These are phyloP conservation scores for Cordyceps cateniannulata DNA, from an alignment of 2,329 filamentous ascomycete species.

Conservation along the genomic window DNA sequence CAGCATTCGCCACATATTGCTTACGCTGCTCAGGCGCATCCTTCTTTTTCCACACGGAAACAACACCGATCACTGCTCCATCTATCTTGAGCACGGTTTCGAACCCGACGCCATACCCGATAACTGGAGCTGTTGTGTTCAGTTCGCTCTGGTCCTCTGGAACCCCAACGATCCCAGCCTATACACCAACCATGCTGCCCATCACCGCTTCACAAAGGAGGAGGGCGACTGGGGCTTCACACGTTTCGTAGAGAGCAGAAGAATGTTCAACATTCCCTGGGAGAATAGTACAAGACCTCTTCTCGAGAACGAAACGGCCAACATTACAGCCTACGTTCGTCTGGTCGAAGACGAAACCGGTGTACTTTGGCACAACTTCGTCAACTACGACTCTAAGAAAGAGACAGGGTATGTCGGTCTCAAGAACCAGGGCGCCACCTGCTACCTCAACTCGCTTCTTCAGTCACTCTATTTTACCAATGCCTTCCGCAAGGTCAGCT, in stretches of 20 bases:
- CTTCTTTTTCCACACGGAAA: conserved; percentile 95
- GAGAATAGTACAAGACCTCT: conserved; percentile 63
- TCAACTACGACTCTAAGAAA: conserved; percentile 97
- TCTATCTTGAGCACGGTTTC: conserved; percentile 95
- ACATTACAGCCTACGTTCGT: conserved; percentile 76
- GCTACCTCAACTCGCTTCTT: conserved; percentile 78
- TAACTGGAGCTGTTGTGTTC: conserved; percentile 94
- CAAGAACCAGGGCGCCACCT: conserved; percentile 93
- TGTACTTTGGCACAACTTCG: conserved; percentile 85
- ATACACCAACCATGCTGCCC: conserved; percentile 74
- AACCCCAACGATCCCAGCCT: conserved; percentile 89
- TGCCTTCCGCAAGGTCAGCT: conserved; percentile 76
- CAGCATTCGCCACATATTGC: not conserved
- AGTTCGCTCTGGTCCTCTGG: conserved; percentile 91
- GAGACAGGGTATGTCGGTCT: conserved; percentile 95
- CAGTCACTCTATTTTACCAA: conserved; percentile 86
- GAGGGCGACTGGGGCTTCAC: conserved; percentile 99
- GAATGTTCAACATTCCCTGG: conserved; percentile 74
- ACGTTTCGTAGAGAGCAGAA: conserved; percentile 82
- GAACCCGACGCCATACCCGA: conserved; percentile 69
- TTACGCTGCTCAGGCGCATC: conserved; percentile 60
- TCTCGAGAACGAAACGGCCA: conserved; percentile 69
- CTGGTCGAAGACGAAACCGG: conserved; percentile 83
- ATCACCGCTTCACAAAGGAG: conserved; percentile 91
- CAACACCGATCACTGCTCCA: conserved; percentile 85